Percentiles rank a stretch among this genome's conserved stretches.
Evolutionary conservation across 2,329 filamentous ascomycete genomes (phyloP).

Genomic region (Mollisia scopiformis): DNA sequence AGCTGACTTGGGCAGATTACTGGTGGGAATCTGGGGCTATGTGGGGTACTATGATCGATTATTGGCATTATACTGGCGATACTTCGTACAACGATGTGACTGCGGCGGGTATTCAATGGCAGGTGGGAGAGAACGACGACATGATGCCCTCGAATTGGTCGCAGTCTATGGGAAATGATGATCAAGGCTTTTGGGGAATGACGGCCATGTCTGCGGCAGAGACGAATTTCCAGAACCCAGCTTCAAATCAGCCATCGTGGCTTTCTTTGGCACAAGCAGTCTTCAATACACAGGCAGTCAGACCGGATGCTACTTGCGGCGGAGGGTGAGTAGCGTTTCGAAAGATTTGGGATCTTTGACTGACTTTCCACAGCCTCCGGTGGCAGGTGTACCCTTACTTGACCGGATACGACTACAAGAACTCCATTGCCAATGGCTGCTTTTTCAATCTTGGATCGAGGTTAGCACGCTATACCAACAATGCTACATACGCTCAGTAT

Average conservation of each 20-base stretch:
- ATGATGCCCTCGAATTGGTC: slow-evolving; percentile 57
- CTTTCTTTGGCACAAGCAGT: slow-evolving; percentile 77
- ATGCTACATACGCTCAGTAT: slow-evolving; percentile 78
- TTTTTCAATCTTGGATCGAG: slow-evolving; percentile 73
- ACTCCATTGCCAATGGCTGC: slow-evolving; percentile 69
- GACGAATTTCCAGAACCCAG: slow-evolving; percentile 72
- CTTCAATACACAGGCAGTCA: slow-evolving; percentile 74
- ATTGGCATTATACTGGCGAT: slow-evolving; percentile 65
- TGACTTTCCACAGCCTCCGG: slow-evolving; percentile 51
- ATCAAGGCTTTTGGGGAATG: slow-evolving; percentile 76
- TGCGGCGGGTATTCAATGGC: slow-evolving; percentile 58
- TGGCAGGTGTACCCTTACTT: slow-evolving; percentile 84
- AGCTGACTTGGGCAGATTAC: slow-evolving; percentile 43
- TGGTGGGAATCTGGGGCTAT: slow-evolving; percentile 67
- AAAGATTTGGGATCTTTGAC: not conserved
- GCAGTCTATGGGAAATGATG: slow-evolving; percentile 40
- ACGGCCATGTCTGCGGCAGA: slow-evolving; percentile 80
- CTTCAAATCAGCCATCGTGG: slow-evolving; percentile 68
- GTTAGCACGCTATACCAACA: slow-evolving; percentile 77
- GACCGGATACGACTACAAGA: slow-evolving; percentile 64
- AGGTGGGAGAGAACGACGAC: slow-evolving; percentile 57
- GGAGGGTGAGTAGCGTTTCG: slow-evolving; percentile 56
- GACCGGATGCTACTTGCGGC: slow-evolving; percentile 72
- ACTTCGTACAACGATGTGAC: slow-evolving; percentile 57
- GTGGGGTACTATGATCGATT: slow-evolving; percentile 62